Base-by-base conservation (phyloP, 2,329 filamentous ascomycete species). In the Bertia moriformis region DNA sequence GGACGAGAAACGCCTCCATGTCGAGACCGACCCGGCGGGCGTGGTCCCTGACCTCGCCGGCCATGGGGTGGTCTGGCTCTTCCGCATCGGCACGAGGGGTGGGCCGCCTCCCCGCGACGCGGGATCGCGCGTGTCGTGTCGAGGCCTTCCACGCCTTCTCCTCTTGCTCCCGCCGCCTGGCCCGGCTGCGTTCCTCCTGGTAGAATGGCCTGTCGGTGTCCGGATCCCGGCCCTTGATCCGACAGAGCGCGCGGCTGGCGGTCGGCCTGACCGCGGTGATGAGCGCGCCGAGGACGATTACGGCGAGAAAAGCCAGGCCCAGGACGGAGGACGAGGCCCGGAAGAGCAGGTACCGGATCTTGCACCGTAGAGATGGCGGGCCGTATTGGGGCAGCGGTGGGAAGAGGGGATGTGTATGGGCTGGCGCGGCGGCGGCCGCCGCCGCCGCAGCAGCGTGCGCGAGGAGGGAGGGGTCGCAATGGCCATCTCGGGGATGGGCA, bases 21-120 rank as follows among this genome's bases (percentile, higher is more conserved):
- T 95, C 86, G 1, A 96, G 68, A 0, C 89, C 89, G 13, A 94
- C 86, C 12, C 88, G 69, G 15, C 84, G 71, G 1, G 89, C 88
- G 53, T 96, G 95, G 53, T 95, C 89, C 2, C 71, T 70, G 14
- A 88, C 73, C 49, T 95, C 83, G 50, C 83, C 85, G 4, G 83
- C 59, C 4, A 95, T 62, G 3, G 73, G 78, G n/a, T n/a, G n/a
- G 55, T 95, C 89, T 4, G 70, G 73, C n/a, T 74, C 71, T 4
- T 73, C 66, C 10, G 59, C 53, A 17, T 58, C 48, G 49, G 50
- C 39, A 44, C 49, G 20, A 53, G 59, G 55, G 5, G 39, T 61
- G 51, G 45, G 64, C 51, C 55, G 63, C 46, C 52, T 59, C 24
- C 68, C 66, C 4, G 65, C 56, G 3, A 57, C 53, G 4, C 55